phyloP scores from a whole-genome alignment of 306 rosid species.

The Cyamopsis tetragonoloba region DNA sequence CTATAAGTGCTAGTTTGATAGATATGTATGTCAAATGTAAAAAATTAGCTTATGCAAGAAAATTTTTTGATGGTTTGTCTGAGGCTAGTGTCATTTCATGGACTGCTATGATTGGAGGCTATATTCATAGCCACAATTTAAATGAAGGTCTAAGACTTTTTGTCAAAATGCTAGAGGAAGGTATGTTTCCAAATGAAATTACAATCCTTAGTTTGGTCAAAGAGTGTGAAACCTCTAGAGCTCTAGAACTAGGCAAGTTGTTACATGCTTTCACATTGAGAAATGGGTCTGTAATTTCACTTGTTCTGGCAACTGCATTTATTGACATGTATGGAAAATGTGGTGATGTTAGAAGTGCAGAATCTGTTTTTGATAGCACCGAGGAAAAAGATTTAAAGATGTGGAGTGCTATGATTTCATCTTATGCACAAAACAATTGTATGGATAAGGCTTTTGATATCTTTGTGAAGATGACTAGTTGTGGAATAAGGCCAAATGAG shows the following conservation, averaged over 20 bases:
- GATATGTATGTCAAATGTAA: slow-evolving; percentile 57
- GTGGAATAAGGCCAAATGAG: slow-evolving; percentile 48
- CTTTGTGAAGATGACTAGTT: slow-evolving; percentile 40
- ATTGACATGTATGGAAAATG: slow-evolving; percentile 76
- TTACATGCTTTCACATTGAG: slow-evolving; percentile 48
- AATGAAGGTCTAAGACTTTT: slow-evolving; percentile 37
- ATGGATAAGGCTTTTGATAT: slow-evolving; percentile 39
- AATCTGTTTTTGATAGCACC: slow-evolving; percentile 41
- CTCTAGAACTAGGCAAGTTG: slow-evolving; percentile 48
- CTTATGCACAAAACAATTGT: slow-evolving; percentile 39
- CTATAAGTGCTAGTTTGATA: slow-evolving; percentile 41
- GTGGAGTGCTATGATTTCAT: slow-evolving; percentile 63
- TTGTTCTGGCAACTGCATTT: slow-evolving; percentile 54
- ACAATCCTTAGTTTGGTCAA: slow-evolving; percentile 51
- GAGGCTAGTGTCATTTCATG: slow-evolving; percentile 45
- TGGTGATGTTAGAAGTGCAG: slow-evolving; percentile 41
- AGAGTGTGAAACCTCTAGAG: slow-evolving; percentile 42
- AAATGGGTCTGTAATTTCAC: slow-evolving; percentile 42
- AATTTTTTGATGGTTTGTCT: slow-evolving; percentile 40
- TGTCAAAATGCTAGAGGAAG: slow-evolving; percentile 36
- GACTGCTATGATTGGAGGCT: slow-evolving; percentile 51
- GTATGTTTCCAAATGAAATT: slow-evolving; percentile 56
- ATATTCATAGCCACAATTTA: slow-evolving; percentile 28
- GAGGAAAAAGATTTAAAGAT: slow-evolving; percentile 43
- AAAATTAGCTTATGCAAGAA: slow-evolving; percentile 34